Evolutionary conservation across 2,329 filamentous ascomycete genomes (phyloP), one percentile per base, ranked within the genome.

Genomic region (Sclerotinia minor): DNA sequence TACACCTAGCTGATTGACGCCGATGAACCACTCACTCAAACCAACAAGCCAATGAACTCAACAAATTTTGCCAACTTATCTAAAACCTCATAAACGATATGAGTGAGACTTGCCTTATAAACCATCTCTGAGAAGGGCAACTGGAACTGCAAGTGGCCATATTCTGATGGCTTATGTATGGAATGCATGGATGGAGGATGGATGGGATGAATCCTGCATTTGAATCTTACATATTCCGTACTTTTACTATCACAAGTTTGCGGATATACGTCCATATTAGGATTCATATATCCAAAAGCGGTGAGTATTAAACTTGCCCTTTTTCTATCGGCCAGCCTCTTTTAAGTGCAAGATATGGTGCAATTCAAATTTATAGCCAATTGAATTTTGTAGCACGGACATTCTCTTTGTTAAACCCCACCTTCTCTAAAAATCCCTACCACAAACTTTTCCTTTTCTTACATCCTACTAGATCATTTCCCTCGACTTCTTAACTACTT

Each of bases 401-500:
- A 44, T 64, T 55, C n/a, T 55, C n/a, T 69, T 65, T 67, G 54
- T 61, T 50, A 17, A 54, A 65, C 63, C 63, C 63, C 63, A 65
- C 63, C 63, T 65, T 49, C 52, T n/a, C 24, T 24, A 55, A 57
- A 65, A 57, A 35, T 64, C 45, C 60, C 53, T 60, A 29, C 49
- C 38, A 64, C 64, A 66, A 41, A 57, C 65, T 58, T 59, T 61
- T 63, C 57, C 66, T 60, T 61, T 64, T 64, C 59, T 69, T 60
- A 41, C 50, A 64, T 41, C 7, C 17, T 32, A 38, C 32, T 47
- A 19, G 32, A 45, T 26, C 45, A 21, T 49, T 53, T 45, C 41
- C 45, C 17, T 35, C 64, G 41, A 49, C 49, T 35, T 44, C 55
- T 24, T 21, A 17, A 13, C 79, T 29, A 83, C 82, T 21, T 80